A percentile compares a stretch with the other conserved stretches of the same genome.
Evolutionary conservation across 148 eudicot species (phyloP).

Genomic region (Heliosperma pusillum): DNA sequence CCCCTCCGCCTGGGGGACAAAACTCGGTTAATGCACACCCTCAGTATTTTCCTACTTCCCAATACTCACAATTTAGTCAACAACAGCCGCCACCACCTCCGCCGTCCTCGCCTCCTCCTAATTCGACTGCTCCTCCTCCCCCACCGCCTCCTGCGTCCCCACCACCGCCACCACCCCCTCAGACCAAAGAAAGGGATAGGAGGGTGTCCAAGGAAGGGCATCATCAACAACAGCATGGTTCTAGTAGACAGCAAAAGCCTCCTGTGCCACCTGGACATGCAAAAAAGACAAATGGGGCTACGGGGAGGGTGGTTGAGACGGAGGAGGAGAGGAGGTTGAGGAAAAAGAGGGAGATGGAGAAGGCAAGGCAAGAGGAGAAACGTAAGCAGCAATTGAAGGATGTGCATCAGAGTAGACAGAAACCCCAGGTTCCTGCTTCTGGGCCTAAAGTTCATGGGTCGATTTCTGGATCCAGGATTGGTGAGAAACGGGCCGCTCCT

Average conservation of each 20-base stretch:
- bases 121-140: slow-evolving; percentile 58
- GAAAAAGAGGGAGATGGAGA: slow-evolving; percentile 79
- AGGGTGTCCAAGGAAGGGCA: slow-evolving; percentile 43
- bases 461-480: slow-evolving; percentile 74
- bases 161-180: slow-evolving; percentile 37
- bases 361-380: slow-evolving; percentile 73
- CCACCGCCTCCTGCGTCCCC: slow-evolving; percentile 70
- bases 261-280: slow-evolving; percentile 43
- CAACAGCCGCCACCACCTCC: slow-evolving; percentile 48
- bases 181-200: slow-evolving; percentile 42
- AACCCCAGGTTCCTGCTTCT: slow-evolving; percentile 63
- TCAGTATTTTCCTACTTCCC: slow-evolving; percentile 73
- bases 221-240: slow-evolving; percentile 31
- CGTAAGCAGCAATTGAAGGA: slow-evolving; percentile 72
- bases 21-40: slow-evolving; percentile 33
- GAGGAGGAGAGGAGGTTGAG: slow-evolving; percentile 90
- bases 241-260: slow-evolving; percentile 58
- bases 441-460: slow-evolving; percentile 69
- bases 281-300: slow-evolving; percentile 47
- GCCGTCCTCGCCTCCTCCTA: slow-evolving; percentile 74
- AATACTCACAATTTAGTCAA: slow-evolving; percentile 66
- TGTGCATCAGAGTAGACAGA: slow-evolving; percentile 51
- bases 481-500: slow-evolving; percentile 69
- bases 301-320: slow-evolving; percentile 65
- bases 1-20: slow-evolving; percentile 30